Base-by-base conservation (phyloP, 2,329 filamentous ascomycete genomes). In the Arthroderma uncinatum region DNA sequence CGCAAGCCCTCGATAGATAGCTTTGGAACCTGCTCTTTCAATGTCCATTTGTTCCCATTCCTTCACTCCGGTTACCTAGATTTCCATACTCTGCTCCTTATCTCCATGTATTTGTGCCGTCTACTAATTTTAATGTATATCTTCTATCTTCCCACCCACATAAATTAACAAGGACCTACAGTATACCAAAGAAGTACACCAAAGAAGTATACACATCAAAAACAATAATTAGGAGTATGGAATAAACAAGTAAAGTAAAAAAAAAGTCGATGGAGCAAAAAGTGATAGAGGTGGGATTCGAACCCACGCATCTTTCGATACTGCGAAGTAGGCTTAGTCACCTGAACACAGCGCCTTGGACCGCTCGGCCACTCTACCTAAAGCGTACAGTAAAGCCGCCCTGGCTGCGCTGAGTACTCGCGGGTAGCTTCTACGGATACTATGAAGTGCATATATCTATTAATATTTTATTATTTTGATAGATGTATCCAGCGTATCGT, bases 1-100 rank as follows among this genome's bases (percentile, higher is more conserved):
- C 59, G 12, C 59, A 61, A 55, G 58, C 58, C n/a, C 58, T 60
- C 30, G 58, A 60, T 56, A 39, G 56, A 30, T 60, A 19, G 28
- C 23, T 33, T 33, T n/a, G n/a, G n/a, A n/a, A n/a, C n/a, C n/a
- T n/a, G n/a, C n/a, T n/a, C n/a, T n/a, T n/a, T n/a, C n/a, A n/a
- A n/a, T n/a, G n/a, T n/a, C n/a, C n/a, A n/a, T n/a, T n/a, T n/a
- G n/a, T n/a, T n/a, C n/a, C n/a, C n/a, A n/a, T n/a, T n/a, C n/a
- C n/a, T n/a, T n/a, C n/a, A n/a, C n/a, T n/a, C n/a, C n/a, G n/a
- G n/a, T n/a, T n/a, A n/a, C n/a, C n/a, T n/a, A n/a, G n/a, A n/a
- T n/a, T n/a, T n/a, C n/a, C n/a, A n/a, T n/a, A n/a, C n/a, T n/a
- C n/a, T n/a, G n/a, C n/a, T n/a, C n/a, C n/a, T n/a, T n/a, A n/a